These are phyloP conservation scores for Dactylorhiza incarnata DNA, from an alignment of 106 monocot genomes.

Conservation along the genomic window DNA sequence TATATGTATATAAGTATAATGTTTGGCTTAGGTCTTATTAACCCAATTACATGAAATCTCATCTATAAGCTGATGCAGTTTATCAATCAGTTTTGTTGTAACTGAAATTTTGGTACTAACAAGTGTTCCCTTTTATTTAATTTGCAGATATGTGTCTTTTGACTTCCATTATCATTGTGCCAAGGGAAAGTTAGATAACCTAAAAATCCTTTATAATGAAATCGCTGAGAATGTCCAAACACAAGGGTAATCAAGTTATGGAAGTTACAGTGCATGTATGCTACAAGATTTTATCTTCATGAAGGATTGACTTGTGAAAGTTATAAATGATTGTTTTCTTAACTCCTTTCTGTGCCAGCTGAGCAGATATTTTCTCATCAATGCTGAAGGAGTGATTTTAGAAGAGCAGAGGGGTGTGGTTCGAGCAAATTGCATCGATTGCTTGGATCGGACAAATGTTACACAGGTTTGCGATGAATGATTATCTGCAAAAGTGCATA, in stretches of 20 bases:
- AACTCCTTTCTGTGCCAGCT: constrained; percentile 70
- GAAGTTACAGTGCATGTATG: constrained; percentile 15
- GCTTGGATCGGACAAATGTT: constrained; percentile 93
- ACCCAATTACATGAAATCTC: neutral
- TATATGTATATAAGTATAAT: neutral
- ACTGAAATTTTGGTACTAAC: neutral
- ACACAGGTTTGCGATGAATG: constrained; percentile 63
- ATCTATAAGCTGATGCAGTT: neutral
- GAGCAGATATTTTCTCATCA: constrained; percentile 92
- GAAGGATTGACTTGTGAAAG: constrained; percentile 5
- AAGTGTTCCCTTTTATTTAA: neutral
- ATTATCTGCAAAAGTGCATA: neutral
- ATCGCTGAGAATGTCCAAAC: constrained; percentile 56
- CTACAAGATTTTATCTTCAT: constrained; percentile 4
- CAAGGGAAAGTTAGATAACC: constrained; percentile 64
- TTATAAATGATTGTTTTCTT: constrained; percentile 42
- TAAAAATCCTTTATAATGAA: constrained; percentile 66
- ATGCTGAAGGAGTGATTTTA: constrained; percentile 40
- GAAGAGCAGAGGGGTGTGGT: constrained; percentile 72
- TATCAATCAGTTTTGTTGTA: neutral
- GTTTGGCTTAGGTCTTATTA: neutral
- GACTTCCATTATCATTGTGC: constrained; percentile 82
- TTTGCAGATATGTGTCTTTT: constrained; percentile 82
- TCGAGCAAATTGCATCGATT: constrained; percentile 91
- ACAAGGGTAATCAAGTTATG: constrained; percentile 69